Evolutionary conservation across 176 grass and related monocot species (phyloP).

Genomic region (Paspalum vaginatum): DNA sequence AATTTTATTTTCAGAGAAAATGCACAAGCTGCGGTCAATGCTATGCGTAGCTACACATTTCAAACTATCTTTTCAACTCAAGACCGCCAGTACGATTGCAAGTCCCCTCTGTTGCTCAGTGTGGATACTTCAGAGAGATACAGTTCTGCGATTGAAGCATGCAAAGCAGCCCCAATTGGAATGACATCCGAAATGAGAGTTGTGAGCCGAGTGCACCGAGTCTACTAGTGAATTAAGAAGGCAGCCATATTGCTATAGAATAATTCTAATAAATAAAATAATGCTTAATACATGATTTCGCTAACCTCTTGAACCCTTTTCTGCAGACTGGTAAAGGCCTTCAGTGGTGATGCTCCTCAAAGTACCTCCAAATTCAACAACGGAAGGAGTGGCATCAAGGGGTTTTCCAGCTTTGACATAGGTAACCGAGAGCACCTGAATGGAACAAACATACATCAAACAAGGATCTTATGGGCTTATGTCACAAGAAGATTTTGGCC

Average conservation of each 20-base stretch:
- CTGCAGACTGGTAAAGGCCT: constrained; percentile 61
- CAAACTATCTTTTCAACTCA: not conserved
- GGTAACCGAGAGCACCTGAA: constrained; percentile 79
- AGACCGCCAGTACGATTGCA: not conserved
- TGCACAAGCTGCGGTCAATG: not conserved
- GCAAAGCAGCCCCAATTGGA: constrained; percentile 69
- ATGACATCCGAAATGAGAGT: constrained; percentile 67
- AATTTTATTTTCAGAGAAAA: not conserved
- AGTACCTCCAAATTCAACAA: constrained; percentile 90
- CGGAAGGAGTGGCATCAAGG: constrained; percentile 54
- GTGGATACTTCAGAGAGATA: constrained; percentile 45
- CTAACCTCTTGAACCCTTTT: constrained; percentile 79
- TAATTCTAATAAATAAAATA: constrained; percentile 6
- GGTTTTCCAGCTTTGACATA: constrained; percentile 72
- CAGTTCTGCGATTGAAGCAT: constrained; percentile 62
- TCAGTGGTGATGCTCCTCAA: constrained; percentile 90
- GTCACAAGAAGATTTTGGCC: not conserved
- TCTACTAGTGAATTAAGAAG: not conserved
- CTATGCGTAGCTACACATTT: not conserved
- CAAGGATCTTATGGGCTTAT: not conserved
- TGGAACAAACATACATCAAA: constrained; percentile 29
- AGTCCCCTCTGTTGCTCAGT: not conserved
- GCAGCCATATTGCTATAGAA: not conserved
- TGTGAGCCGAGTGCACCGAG: constrained; percentile 62
- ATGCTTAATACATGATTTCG: not conserved